Conservation (phyloP, 352 stramenopile species). For the Phytopythium vexans region DNA sequence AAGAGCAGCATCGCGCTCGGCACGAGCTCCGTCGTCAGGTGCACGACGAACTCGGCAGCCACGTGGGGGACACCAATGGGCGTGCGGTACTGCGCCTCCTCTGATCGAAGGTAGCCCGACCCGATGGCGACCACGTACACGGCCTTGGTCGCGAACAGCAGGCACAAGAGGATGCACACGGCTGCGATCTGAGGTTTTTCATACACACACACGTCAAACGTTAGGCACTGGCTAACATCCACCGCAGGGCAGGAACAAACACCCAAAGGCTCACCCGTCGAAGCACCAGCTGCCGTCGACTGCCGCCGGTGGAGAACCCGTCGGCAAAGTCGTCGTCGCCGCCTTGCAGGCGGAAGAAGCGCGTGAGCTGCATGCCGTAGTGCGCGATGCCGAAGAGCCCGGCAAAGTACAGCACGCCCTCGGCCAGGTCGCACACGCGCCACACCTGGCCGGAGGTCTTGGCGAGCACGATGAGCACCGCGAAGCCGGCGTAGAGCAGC, state of each 20-base stretch:
- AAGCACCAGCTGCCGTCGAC: constrained; percentile 45
- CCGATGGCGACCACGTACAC: constrained; percentile 49
- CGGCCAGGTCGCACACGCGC: constrained; percentile 38
- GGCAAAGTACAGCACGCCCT: constrained; percentile 38
- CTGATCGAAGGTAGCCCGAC: constrained; percentile 29
- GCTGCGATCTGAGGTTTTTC: constrained; percentile 35
- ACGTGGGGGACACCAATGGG: constrained; percentile 44
- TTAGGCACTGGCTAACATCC: neutral
- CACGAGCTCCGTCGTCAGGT: constrained; percentile 50
- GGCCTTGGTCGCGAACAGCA: constrained; percentile 43
- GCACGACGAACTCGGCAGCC: constrained; percentile 44
- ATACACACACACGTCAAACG: neutral
- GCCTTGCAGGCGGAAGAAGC: constrained; percentile 52
- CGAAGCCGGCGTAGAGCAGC: constrained; percentile 42
- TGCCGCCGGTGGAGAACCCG: constrained; percentile 17
- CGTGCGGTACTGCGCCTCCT: constrained; percentile 36
- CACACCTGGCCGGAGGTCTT: constrained; percentile 32
- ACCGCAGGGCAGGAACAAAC: too few relatives aligned
- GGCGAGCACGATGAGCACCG: constrained; percentile 25
- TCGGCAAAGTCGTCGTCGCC: constrained; percentile 60
- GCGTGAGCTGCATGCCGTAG: constrained; percentile 53
- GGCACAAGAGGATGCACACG: constrained; percentile 46
- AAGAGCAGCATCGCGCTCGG: constrained; percentile 44
- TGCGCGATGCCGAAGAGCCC: constrained; percentile 47
- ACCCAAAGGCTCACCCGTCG: constrained; percentile 23